A percentile compares a stretch with the other conserved stretches of the same genome.
phyloP scores from a whole-genome alignment of 768 basidiomycete species.

The Chalciporus chontae region DNA sequence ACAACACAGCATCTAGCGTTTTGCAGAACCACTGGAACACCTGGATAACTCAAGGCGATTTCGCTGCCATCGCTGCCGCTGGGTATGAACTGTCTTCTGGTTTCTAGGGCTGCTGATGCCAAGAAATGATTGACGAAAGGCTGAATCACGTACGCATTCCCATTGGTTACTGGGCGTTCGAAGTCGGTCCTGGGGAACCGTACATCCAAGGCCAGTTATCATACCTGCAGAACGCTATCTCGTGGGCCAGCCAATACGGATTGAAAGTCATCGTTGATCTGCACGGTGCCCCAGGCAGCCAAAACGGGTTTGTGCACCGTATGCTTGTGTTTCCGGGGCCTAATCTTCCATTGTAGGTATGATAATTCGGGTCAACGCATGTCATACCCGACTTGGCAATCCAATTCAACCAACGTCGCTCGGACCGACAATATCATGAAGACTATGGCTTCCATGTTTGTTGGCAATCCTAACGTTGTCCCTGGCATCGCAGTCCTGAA shows the following conservation, averaged over 20 bases:
- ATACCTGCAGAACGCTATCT: conserved; percentile 62
- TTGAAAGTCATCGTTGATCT: conserved; percentile 83
- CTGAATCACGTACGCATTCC: conserved; percentile 82
- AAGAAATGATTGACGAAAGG: conserved; percentile 33
- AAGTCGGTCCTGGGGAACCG: conserved; percentile 73
- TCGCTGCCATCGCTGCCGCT: conserved; percentile 67
- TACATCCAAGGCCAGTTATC: conserved; percentile 74
- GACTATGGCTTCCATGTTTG: conserved; percentile 57
- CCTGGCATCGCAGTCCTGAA: conserved; percentile 73
- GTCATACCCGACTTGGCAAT: conserved; percentile 65
- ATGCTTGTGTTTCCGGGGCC: neutral
- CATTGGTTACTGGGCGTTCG: conserved; percentile 90
- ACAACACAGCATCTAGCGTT: conserved; percentile 42
- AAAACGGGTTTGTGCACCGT: conserved; percentile 58
- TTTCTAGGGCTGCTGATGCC: neutral
- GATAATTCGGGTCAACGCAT: conserved; percentile 77
- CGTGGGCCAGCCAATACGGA: conserved; percentile 66
- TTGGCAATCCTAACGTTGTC: conserved; percentile 49
- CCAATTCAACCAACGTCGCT: conserved; percentile 57
- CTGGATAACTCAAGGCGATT: conserved; percentile 83
- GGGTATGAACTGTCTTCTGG: conserved; percentile 42
- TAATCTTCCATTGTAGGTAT: conserved; percentile 42
- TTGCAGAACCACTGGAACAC: conserved; percentile 74
- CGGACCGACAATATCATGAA: conserved; percentile 67
- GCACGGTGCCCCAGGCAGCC: conserved; percentile 78